Conservation (phyloP, 129 eudicot species). For the Pulicaria dysenterica region DNA sequence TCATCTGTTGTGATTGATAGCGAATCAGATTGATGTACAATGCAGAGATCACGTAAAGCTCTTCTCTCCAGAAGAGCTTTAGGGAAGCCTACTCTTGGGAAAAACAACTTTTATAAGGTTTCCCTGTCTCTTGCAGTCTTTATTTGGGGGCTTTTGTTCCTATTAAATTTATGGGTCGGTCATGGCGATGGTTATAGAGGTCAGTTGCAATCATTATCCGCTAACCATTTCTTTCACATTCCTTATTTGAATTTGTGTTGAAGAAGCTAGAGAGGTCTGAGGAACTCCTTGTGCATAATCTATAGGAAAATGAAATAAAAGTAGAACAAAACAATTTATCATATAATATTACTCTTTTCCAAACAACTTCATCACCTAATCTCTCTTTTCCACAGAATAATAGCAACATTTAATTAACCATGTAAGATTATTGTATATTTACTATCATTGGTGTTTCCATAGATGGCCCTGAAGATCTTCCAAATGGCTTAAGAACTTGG, state of each 20-base stretch:
- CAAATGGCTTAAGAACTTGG: conserved; percentile 46
- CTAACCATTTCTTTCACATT: not conserved
- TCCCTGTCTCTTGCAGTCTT: conserved; percentile 68
- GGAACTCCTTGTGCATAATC: conserved; percentile 3
- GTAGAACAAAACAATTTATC: too few species aligned
- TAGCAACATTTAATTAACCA: not conserved
- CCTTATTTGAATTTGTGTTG: not conserved
- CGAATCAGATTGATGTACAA: conserved; percentile 73
- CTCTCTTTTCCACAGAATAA: conserved; percentile 4
- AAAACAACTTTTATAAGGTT: conserved; percentile 55
- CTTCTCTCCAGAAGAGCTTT: conserved; percentile 88
- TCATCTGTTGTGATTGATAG: conserved; percentile 25
- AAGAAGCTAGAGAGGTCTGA: not conserved
- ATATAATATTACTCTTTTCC: too few species aligned
- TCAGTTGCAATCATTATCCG: conserved; percentile 31
- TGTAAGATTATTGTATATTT: conserved; percentile 14
- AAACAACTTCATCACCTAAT: too few species aligned
- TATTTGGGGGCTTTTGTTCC: conserved; percentile 86
- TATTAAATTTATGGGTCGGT: conserved; percentile 68
- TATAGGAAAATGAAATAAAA: not conserved
- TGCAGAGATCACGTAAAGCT: conserved; percentile 97
- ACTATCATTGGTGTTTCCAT: conserved; percentile 19
- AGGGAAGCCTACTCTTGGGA: conserved; percentile 52
- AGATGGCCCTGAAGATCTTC: conserved; percentile 62
- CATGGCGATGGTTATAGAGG: conserved; percentile 83